These are phyloP conservation scores for Tardiomyces depauwii DNA, from an alignment of 1,139 yeast genomes.

Conservation along the genomic window DNA sequence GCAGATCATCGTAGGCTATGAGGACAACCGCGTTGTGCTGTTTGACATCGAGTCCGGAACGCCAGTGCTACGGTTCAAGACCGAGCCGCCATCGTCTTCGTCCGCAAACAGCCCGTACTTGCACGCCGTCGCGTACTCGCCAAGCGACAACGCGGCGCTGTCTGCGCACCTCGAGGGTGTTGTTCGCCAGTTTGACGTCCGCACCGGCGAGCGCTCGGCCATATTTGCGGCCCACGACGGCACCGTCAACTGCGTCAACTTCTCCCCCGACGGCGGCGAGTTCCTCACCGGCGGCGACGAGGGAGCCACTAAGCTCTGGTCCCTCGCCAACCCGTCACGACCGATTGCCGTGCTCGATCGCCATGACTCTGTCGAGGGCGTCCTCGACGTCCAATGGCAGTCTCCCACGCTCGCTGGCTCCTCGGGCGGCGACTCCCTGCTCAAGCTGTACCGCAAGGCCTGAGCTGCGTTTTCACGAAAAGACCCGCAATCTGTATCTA, in stretches of 20 bases:
- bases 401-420: not conserved
- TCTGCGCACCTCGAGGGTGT: constrained; percentile 12
- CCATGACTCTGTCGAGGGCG: constrained; percentile 2
- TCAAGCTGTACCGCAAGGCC: not conserved
- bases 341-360: not conserved
- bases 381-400: constrained; percentile 3
- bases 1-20: constrained; percentile 16
- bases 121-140: constrained; percentile 1
- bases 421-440: not conserved
- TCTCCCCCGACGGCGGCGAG: constrained; percentile 9
- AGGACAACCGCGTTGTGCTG: constrained; percentile 15
- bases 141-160: constrained; percentile 2
- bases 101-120: constrained; percentile 2
- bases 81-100: constrained; percentile 2
- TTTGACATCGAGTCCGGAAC: constrained; percentile 18
- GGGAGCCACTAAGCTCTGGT: constrained; percentile 21
- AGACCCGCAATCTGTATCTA: too few relatives aligned
- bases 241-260: constrained; percentile 14
- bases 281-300: constrained; percentile 20
- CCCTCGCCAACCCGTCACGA: constrained; percentile 7
- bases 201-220: constrained; percentile 11
- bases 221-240: constrained; percentile 17
- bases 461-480: too few relatives aligned
- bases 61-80: constrained; percentile 9
- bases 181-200: constrained; percentile 10